Base-by-base conservation (phyloP, 176 grass and related monocot species). In the Metroxylon sagu region DNA sequence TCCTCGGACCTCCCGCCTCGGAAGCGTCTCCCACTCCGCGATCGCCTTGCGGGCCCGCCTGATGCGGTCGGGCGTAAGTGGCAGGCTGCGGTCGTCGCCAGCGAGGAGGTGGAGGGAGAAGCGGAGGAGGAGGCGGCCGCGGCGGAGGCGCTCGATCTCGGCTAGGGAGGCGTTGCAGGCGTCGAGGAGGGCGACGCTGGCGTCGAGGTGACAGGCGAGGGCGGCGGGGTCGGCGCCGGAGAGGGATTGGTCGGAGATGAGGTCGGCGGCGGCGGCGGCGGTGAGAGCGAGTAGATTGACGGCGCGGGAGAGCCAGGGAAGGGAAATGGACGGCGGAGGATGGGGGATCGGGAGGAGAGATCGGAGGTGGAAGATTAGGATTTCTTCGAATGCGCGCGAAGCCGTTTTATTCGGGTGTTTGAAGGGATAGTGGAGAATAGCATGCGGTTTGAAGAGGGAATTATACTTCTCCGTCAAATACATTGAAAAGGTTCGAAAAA, bases 141-240 rank as follows among this genome's bases (percentile, higher is more conserved):
- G 43, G 56, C n/a, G 60, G 16, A 75, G n/a, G 0, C 18, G 52
- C 29, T 74, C 71, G 65, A 81, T 70, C 25, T 19, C 65, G 6
- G 71, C 78, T 7, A 53, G 57, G 30, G 62, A 25, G 26, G 64
- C 54, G 72, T 81, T 81, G 39, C 71, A 75, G 19, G 66, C 56
- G 65, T 81, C 65, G 72, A 81, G 78, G 50, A 81, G 51, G 49
- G 65, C 6, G 28, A 81, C 23, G 17, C 71, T 59, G 49, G 65
- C 49, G 50, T 81, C 72, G 19, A 81, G 58, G 53, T 81, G 26
- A 5, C 18, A 30, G 29, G 48, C 57, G 18, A 64, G 50, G 29
- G 56, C 60, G 14, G 18, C 66, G 14, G 55, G 61, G 39, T 60
- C 69, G 5, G 61, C 28, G 26, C 50, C 1, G n/a, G 49, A 52